Base-by-base conservation (phyloP, 2,329 filamentous ascomycete species). In the Fusarium camptoceras region DNA sequence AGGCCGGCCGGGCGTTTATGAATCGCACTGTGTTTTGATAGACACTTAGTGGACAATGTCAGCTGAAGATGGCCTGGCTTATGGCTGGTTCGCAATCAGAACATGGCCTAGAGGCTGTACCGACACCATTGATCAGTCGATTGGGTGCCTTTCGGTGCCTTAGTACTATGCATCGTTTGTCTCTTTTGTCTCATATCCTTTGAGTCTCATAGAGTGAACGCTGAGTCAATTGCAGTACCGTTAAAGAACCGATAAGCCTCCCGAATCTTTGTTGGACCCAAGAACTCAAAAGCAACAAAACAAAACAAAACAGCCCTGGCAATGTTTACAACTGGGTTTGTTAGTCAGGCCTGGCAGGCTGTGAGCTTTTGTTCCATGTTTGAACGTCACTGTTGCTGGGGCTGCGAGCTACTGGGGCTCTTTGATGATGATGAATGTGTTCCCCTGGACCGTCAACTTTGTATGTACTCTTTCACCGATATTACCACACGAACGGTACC, bases 1-100 rank as follows among this genome's bases (percentile, higher is more conserved):
- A 41, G 27, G 24, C 34, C 31, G 22, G 22, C 47, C 46, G 37
- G 56, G 57, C 41, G 59, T 53, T 54, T 49, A 7, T 9, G 41
- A 62, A 25, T 49, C 58, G 55, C 67, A 75, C 73, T 71, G 73
- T 74, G 65, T 71, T 71, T 74, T 68, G 65, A 64, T 46, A 43
- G 41, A 31, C 39, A 43, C 14, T 41, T 48, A 43, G 51, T 37
- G 28, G 48, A 44, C 59, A 59, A 68, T 61, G 56, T 16, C 48
- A 69, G 68, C 56, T 66, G 64, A 59, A 53, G 41, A 39, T 64
- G 44, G 24, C 30, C 24, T 46, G 39, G 18, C 39, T 46, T 28
- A 55, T 24, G 61, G 41, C 56, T 66, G 50, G 44, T 16, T 55
- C 31, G 51, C 42, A 51, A 47, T 54, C 62, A 59, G 41, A 42